Evolutionary conservation across 768 basidiomycete genomes (phyloP).

Genomic region (Lyophyllum shimeji): DNA sequence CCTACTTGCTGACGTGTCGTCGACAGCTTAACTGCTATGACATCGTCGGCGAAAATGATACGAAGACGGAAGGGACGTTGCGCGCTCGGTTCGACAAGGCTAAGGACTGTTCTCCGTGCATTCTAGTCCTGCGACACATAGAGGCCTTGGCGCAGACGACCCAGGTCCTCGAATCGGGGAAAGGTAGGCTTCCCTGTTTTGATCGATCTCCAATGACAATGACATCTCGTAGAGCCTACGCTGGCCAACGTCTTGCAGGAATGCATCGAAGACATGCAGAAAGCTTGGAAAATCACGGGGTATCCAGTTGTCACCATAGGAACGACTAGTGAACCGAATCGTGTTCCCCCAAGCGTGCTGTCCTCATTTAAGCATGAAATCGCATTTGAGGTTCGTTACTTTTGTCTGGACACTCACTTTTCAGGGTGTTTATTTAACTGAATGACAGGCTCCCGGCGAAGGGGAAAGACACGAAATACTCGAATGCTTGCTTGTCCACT

Average conservation of each 20-base stretch:
- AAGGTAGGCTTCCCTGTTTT: conserved; percentile 43
- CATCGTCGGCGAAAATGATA: conserved; percentile 73
- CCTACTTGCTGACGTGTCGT: not conserved
- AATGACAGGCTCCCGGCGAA: conserved; percentile 75
- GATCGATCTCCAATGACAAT: not conserved
- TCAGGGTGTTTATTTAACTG: not conserved
- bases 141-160: conserved; percentile 77
- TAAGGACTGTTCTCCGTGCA: conserved; percentile 75
- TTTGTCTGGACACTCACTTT: not conserved
- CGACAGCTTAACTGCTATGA: conserved; percentile 84
- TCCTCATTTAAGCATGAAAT: conserved; percentile 87
- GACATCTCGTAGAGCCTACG: conserved; percentile 46
- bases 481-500: conserved; percentile 36
- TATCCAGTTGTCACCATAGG: conserved; percentile 78
- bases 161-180: conserved; percentile 61
- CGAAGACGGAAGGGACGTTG: conserved; percentile 72
- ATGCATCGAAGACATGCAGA: conserved; percentile 55
- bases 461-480: conserved; percentile 67
- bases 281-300: conserved; percentile 57
- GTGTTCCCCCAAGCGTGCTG: conserved; percentile 60
- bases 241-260: conserved; percentile 61
- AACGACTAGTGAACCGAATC: conserved; percentile 66
- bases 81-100: conserved; percentile 78
- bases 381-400: conserved; percentile 56
- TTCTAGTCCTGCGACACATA: conserved; percentile 76